Conservation (phyloP, 2,329 filamentous ascomycete genomes). For the Aspergillus pseudonomiae region DNA sequence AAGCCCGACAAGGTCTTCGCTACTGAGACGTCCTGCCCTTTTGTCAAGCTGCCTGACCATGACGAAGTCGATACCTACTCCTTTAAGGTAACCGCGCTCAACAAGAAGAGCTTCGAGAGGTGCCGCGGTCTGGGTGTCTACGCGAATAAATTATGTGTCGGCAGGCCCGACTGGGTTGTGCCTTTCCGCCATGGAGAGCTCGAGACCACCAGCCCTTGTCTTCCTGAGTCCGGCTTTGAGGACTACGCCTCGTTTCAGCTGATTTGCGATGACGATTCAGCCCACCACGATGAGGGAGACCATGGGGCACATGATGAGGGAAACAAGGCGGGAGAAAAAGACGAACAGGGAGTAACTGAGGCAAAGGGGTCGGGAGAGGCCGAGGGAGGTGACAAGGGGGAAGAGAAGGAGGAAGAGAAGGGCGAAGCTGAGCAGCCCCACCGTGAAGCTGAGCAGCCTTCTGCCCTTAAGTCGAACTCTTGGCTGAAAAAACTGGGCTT, state of each 20-base stretch:
- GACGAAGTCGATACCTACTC: slow-evolving; percentile 20
- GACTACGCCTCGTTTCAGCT: slow-evolving; percentile 11
- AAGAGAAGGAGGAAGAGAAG: not conserved
- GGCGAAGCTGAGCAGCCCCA: not conserved
- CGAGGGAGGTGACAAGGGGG: not conserved
- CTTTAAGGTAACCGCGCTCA: slow-evolving; percentile 15
- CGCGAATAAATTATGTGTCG: slow-evolving; percentile 17
- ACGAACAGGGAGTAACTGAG: not conserved
- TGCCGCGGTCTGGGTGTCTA: slow-evolving; percentile 21
- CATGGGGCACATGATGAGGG: too few species aligned
- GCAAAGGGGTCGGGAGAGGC: too few species aligned
- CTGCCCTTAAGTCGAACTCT: not conserved
- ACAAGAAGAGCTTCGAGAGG: slow-evolving; percentile 8
- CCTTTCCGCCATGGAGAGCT: slow-evolving; percentile 10
- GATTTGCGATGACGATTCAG: slow-evolving; percentile 11
- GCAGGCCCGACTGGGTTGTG: slow-evolving; percentile 14
- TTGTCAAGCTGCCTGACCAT: slow-evolving; percentile 21
- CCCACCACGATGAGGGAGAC: too few species aligned
- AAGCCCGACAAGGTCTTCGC: slow-evolving; percentile 1
- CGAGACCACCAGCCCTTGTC: slow-evolving; percentile 8
- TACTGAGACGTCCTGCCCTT: slow-evolving; percentile 16
- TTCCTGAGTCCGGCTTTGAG: slow-evolving; percentile 13
- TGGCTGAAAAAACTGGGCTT: not conserved
- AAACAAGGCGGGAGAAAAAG: not conserved
- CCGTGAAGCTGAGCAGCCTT: not conserved